A percentile compares a stretch with the other conserved stretches of the same genome.
Conservation (phyloP, 208 protist genomes). For the Leishmania braziliensis region DNA sequence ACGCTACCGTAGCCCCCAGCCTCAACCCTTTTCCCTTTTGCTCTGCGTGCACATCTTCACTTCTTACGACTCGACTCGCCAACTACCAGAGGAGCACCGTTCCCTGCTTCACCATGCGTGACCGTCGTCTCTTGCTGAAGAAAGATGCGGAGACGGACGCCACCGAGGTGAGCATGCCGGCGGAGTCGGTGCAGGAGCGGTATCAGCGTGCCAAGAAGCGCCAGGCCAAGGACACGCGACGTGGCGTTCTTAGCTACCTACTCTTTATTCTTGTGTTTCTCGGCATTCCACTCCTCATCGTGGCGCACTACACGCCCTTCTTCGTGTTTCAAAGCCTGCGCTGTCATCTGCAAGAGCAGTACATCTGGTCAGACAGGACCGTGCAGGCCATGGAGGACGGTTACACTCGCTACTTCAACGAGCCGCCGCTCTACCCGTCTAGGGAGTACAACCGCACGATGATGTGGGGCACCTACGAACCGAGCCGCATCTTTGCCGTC, state of each 20-base stretch:
- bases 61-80: neutral
- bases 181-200: slow-evolving; percentile 30
- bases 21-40: neutral
- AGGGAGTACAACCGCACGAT: slow-evolving; percentile 73
- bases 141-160: slow-evolving; percentile 8
- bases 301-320: slow-evolving; percentile 76
- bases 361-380: slow-evolving; percentile 54
- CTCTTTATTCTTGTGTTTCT: slow-evolving; percentile 68
- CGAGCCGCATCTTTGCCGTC: slow-evolving; percentile 79
- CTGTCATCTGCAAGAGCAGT: slow-evolving; percentile 55
- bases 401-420: slow-evolving; percentile 60
- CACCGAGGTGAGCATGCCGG: slow-evolving; percentile 37
- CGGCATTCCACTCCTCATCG: slow-evolving; percentile 52
- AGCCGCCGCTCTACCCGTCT: slow-evolving; percentile 70
- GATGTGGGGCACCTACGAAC: slow-evolving; percentile 88
- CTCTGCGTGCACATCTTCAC: neutral
- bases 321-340: slow-evolving; percentile 79
- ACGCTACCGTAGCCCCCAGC: neutral
- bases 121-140: slow-evolving; percentile 21
- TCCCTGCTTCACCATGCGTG: slow-evolving; percentile 22
- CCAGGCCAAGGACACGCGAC: slow-evolving; percentile 24
- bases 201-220: slow-evolving; percentile 24
- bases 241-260: slow-evolving; percentile 45
- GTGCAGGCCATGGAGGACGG: slow-evolving; percentile 53
- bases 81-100: neutral